These are phyloP conservation scores for Hura crepitans DNA, from an alignment of 441 rosid genomes.

Conservation along the genomic window DNA sequence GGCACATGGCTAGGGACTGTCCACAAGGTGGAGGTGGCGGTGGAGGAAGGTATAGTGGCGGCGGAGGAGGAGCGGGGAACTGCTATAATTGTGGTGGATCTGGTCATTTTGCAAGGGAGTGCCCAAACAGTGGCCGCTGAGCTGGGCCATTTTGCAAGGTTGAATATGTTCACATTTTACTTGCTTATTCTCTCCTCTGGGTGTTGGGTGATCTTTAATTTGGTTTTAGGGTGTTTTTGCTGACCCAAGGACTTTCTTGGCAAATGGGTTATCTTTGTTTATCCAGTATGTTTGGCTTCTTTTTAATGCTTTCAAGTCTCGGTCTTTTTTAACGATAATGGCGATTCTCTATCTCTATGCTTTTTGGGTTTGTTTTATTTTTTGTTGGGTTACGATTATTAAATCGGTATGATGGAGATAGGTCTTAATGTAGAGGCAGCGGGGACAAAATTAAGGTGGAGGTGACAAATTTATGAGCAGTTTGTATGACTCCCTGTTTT, in stretches of 20 bases:
- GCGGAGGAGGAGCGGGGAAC: conserved; percentile 37
- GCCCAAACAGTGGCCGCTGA: conserved; percentile 44
- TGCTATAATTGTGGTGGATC: conserved; percentile 47
- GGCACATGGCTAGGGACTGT: conserved; percentile 65
- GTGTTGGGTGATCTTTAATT: neutral
- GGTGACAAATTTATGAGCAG: neutral
- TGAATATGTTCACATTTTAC: conserved; percentile 13
- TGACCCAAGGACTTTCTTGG: neutral
- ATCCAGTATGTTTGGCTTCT: neutral
- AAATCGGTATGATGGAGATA: conserved; percentile 31
- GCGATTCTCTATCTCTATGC: neutral
- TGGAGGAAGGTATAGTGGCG: conserved; percentile 27
- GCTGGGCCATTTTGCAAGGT: neutral
- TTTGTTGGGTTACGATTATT: conserved; percentile 5
- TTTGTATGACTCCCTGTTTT: conserved; percentile 12
- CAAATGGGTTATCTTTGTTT: conserved; percentile 5
- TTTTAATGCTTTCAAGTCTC: neutral
- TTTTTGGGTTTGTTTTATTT: neutral
- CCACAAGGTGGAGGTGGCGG: conserved; percentile 28
- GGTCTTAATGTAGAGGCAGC: conserved; percentile 22
- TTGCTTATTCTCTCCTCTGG: neutral
- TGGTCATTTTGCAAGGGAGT: conserved; percentile 67
- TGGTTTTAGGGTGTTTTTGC: conserved; percentile 2
- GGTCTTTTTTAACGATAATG: neutral
- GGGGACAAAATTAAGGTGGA: conserved; percentile 7